Evolutionary conservation across 2,329 filamentous ascomycete genomes (phyloP).

Genomic region (Boeremia lycopersici): DNA sequence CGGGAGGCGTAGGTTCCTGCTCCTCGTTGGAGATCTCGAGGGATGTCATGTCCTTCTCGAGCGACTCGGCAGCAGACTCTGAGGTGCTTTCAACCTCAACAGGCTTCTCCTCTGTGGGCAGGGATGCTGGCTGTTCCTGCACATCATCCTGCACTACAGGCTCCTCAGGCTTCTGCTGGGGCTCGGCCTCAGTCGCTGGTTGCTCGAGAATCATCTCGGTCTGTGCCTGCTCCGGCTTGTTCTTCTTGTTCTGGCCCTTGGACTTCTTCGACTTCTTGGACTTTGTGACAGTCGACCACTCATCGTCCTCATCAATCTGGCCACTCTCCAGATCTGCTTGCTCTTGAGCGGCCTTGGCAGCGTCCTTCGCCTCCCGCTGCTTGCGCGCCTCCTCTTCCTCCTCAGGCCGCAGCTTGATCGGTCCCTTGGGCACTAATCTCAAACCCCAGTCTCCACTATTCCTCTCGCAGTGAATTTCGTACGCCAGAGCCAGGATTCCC

Average conservation of each 20-base stretch:
- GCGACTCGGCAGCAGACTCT: conserved; percentile 5
- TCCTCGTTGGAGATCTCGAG: conserved; percentile 23
- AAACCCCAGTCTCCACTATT: conserved; percentile 90
- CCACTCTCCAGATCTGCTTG: conserved; percentile 8
- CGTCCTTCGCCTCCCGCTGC: conserved; percentile 23
- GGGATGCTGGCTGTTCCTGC: conserved; percentile 7
- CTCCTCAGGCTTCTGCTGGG: conserved; percentile 20
- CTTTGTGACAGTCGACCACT: conserved; percentile 18
- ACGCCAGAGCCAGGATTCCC: conserved; percentile 85
- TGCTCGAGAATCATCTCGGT: conserved; percentile 7
- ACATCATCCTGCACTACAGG: conserved; percentile 4
- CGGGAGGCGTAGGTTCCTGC: conserved; percentile 26
- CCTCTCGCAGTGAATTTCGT: conserved; percentile 90
- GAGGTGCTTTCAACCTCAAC: conserved; percentile 10
- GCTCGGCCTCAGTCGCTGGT: conserved; percentile 12
- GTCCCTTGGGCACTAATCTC: conserved; percentile 78
- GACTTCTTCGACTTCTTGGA: conserved; percentile 19
- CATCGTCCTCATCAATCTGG: conserved; percentile 12
- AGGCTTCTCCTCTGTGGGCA: conserved; percentile 8
- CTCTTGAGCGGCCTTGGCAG: conserved; percentile 16
- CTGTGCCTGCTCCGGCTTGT: neutral
- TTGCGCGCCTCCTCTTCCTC: conserved; percentile 29
- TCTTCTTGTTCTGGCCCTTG: conserved; percentile 18
- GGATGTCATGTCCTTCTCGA: conserved; percentile 28
- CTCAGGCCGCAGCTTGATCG: conserved; percentile 64